Evolutionary conservation across 495 filamentous ascomycete genomes (phyloP), one percentile per base, ranked within the genome.

Genomic region (Durotheca rogersii): DNA sequence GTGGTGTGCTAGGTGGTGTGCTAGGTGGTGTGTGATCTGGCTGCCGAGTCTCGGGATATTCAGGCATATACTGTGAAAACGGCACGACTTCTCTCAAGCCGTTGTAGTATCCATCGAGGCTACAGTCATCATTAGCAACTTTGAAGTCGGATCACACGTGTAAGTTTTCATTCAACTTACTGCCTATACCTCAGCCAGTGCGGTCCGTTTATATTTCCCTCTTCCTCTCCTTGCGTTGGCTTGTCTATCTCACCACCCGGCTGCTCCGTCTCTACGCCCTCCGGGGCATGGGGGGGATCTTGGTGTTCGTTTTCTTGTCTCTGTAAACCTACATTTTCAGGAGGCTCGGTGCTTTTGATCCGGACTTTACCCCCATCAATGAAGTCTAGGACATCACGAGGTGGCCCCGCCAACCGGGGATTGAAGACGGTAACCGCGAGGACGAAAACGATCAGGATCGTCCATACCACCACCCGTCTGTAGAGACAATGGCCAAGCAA

Each of bases 31-130:
- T 32, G 4, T 71, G 65, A 5, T 56, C 54, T 0, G 62, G 46
- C 1, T 56, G 57, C 5, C 45, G 32, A 21, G 69, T 64, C 17
- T 71, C 72, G 3, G 89, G 89, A 65, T 88, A 95, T 64, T 95
- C 90, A 1, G 90, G 83, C 11, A 71, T 70, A 50, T 90, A 84
- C 3, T 86, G 72, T 6, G 66, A 57, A 25, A 78, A 72, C n/a
- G 80, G 65, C 0, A 89, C 83, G 41, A 95, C 62, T 1, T 79
- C 79, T 41, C 80, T 75, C 18, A 96, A 71, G 0, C 90, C 90
- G 16, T 86, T 86, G 66, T 90, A 86, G 66, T 91, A 96, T 33
- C 89, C 79, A 54, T 81, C 81, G 35, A 96, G 69, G 32, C 74
- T 77, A 25, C 12, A 1, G 2, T 53, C 6, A 38, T 31, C 18